A percentile compares a stretch with the other conserved stretches of the same genome.
These are phyloP conservation scores for Cryptococcus maquisensis DNA, from an alignment of 1,284 basidiomycete species.

Conservation along the genomic window DNA sequence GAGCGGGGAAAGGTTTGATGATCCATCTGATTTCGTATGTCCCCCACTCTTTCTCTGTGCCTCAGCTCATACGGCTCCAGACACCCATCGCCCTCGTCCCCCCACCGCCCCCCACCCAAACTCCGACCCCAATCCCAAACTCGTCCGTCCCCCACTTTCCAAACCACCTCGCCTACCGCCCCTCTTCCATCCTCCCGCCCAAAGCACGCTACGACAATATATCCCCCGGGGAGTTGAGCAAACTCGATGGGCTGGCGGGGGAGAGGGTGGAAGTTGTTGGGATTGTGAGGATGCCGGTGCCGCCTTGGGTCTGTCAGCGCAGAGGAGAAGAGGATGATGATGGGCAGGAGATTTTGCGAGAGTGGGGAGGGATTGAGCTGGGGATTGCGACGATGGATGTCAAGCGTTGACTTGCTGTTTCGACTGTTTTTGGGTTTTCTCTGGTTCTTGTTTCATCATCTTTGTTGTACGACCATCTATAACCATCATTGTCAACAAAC, in stretches of 20 bases:
- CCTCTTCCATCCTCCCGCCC: slow-evolving; percentile 25
- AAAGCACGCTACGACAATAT: slow-evolving; percentile 20
- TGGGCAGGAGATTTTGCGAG: slow-evolving; percentile 21
- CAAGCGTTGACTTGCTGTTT: not conserved
- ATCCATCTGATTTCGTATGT: slow-evolving; percentile 11
- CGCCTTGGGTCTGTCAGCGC: slow-evolving; percentile 1
- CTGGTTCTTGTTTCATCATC: too few species aligned
- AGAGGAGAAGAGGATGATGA: slow-evolving; percentile 15
- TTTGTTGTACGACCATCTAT: too few species aligned
- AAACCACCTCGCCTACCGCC: slow-evolving; percentile 40
- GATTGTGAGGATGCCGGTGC: slow-evolving; percentile 39
- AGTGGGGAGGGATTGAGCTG: slow-evolving; percentile 32
- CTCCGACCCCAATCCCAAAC: slow-evolving; percentile 5
- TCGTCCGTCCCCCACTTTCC: slow-evolving; percentile 39
- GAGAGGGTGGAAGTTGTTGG: slow-evolving; percentile 34
- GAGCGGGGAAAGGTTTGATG: not conserved
- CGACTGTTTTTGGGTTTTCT: too few species aligned
- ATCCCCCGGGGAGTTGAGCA: slow-evolving; percentile 6
- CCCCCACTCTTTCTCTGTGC: not conserved
- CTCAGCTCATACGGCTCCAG: slow-evolving; percentile 1
- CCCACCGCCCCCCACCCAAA: slow-evolving; percentile 8
- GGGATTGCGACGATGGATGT: slow-evolving; percentile 22
- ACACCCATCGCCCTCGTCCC: slow-evolving; percentile 30
- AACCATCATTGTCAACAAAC: slow-evolving; percentile 7
- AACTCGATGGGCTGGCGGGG: slow-evolving; percentile 25